Evolutionary conservation across 2,329 filamentous ascomycete genomes (phyloP).

Genomic region (Penicillium frequentans): DNA sequence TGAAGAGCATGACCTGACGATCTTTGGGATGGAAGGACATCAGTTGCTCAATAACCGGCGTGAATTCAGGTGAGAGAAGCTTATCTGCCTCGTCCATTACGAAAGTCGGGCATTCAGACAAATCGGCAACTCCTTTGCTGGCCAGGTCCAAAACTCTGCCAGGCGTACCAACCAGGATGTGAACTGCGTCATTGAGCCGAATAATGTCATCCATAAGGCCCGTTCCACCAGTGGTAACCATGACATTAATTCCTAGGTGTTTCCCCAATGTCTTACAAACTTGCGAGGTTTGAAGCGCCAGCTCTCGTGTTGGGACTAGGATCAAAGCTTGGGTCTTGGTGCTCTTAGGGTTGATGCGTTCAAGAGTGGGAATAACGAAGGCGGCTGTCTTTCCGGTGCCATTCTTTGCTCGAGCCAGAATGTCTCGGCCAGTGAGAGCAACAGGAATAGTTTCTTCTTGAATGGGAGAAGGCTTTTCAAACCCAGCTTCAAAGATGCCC

Average conservation of each 20-base stretch:
- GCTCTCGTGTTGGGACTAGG: constrained; percentile 91
- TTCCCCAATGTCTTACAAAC: constrained; percentile 99
- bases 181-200: constrained; percentile 87
- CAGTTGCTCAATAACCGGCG: constrained; percentile 93
- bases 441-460: constrained; percentile 99
- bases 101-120: constrained; percentile 95
- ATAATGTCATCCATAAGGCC: constrained; percentile 95
- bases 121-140: constrained; percentile 92
- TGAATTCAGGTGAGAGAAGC: constrained; percentile 93
- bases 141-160: constrained; percentile 95
- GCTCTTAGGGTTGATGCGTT: constrained; percentile 95
- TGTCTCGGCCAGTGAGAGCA: constrained; percentile 89
- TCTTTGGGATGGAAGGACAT: constrained; percentile 95
- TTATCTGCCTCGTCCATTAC: constrained; percentile 99
- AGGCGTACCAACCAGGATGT: constrained; percentile 96
- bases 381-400: constrained; percentile 98
- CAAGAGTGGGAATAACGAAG: constrained; percentile 92
- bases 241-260: constrained; percentile 95
- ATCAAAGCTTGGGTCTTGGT: constrained; percentile 96
- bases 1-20: constrained; percentile 98
- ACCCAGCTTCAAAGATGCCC: constrained; percentile 98
- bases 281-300: constrained; percentile 97
- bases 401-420: constrained; percentile 95
- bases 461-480: constrained; percentile 97
- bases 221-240: constrained; percentile 98